These are phyloP conservation scores for Saccharata proteae DNA, from an alignment of 2,329 filamentous ascomycete genomes.

Conservation along the genomic window DNA sequence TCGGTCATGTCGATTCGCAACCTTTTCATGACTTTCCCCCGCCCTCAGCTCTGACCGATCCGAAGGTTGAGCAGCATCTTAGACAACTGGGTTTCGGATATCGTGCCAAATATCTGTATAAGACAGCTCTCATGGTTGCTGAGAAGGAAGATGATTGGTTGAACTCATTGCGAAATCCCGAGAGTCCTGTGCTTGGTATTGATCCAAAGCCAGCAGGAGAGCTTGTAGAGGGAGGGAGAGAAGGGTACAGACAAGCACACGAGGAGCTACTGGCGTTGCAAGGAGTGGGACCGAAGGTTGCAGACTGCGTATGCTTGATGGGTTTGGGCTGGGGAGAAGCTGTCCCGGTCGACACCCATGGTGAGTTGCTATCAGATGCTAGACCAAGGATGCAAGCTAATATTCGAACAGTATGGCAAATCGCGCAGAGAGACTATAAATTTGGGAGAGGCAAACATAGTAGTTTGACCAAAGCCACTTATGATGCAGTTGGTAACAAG, in stretches of 20 bases:
- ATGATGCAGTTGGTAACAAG: slow-evolving; percentile 80
- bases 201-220: slow-evolving; percentile 33
- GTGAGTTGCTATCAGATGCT: slow-evolving; percentile 20
- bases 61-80: slow-evolving; percentile 67
- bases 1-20: slow-evolving; percentile 57
- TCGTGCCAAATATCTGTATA: slow-evolving; percentile 79
- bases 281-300: slow-evolving; percentile 91
- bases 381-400: slow-evolving; percentile 1
- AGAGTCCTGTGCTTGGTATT: slow-evolving; percentile 48
- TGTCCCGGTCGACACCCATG: slow-evolving; percentile 91
- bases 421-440: slow-evolving; percentile 89
- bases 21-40: slow-evolving; percentile 79
- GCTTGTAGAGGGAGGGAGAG: slow-evolving; percentile 39
- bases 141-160: slow-evolving; percentile 62
- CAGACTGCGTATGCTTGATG: slow-evolving; percentile 94
- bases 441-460: slow-evolving; percentile 75
- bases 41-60: slow-evolving; percentile 58
- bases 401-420: slow-evolving; percentile 66
- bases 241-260: slow-evolving; percentile 69
- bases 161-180: slow-evolving; percentile 63
- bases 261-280: slow-evolving; percentile 65
- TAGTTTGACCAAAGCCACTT: slow-evolving; percentile 77
- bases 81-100: slow-evolving; percentile 87
- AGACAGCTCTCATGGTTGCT: slow-evolving; percentile 67
- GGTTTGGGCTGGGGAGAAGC: slow-evolving; percentile 91